Percentiles rank a stretch among this genome's conserved stretches.
Evolutionary conservation across 805 yeast genomes (phyloP).

Genomic region (Kazachstania africana): DNA sequence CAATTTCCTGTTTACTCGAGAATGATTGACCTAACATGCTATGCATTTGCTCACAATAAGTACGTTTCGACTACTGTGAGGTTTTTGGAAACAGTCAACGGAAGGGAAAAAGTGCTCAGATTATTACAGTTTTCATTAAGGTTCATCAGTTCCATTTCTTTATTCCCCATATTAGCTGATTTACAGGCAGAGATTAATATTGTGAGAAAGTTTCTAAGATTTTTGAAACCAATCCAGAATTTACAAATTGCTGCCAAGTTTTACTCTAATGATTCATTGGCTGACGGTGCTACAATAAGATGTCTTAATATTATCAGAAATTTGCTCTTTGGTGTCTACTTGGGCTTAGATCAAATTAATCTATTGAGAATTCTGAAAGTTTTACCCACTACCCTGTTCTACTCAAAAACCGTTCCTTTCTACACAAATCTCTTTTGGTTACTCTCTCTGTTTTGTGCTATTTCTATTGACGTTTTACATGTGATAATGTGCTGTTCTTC

Average conservation of each 20-base stretch:
- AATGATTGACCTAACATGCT: too few relatives aligned
- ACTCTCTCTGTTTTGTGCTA: constrained; percentile 49
- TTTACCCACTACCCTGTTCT: constrained; percentile 38
- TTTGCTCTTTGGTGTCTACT: constrained; percentile 49
- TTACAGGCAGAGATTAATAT: constrained; percentile 51
- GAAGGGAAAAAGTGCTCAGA: constrained; percentile 74
- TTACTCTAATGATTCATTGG: constrained; percentile 56
- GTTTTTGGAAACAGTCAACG: constrained; percentile 56
- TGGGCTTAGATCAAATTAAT: constrained; percentile 48
- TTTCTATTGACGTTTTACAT: constrained; percentile 45
- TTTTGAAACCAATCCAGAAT: constrained; percentile 68
- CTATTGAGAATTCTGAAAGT: constrained; percentile 38
- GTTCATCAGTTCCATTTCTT: constrained; percentile 27
- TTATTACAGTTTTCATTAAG: constrained; percentile 69
- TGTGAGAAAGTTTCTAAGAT: constrained; percentile 73
- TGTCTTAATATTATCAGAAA: constrained; percentile 32
- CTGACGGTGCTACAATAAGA: constrained; percentile 10
- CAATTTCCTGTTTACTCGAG: too few relatives aligned
- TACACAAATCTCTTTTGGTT: constrained; percentile 68
- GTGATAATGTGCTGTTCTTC: too few relatives aligned
- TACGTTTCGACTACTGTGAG: too few relatives aligned
- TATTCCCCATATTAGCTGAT: constrained; percentile 38
- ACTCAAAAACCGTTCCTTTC: constrained; percentile 37
- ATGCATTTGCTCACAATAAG: too few relatives aligned
- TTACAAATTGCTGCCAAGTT: constrained; percentile 52